These are phyloP conservation scores for Penicillium vulpinum DNA, from an alignment of 2,329 filamentous ascomycete genomes.

Conservation along the genomic window DNA sequence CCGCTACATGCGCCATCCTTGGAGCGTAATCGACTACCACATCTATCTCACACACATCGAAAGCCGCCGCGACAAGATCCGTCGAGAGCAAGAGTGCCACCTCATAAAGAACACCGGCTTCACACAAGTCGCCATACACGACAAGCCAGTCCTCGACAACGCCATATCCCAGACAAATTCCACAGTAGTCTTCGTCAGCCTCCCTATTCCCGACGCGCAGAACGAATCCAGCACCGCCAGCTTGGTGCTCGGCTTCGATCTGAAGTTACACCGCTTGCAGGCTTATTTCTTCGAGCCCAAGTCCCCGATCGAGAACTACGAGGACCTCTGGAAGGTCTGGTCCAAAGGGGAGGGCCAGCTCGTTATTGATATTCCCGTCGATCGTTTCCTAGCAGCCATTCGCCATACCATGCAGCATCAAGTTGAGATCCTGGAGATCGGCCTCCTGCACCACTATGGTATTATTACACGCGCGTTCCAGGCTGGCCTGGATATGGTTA, in stretches of 20 bases:
- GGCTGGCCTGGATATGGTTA: constrained; percentile 35
- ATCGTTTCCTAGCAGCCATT: constrained; percentile 26
- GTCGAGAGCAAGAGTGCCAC: constrained; percentile 24
- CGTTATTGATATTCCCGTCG: constrained; percentile 23
- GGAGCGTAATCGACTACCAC: constrained; percentile 35
- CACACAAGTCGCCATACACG: constrained; percentile 19
- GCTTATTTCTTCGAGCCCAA: constrained; percentile 29
- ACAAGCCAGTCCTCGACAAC: constrained; percentile 17
- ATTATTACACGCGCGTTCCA: constrained; percentile 19
- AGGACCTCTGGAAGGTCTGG: constrained; percentile 25
- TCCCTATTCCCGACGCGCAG: constrained; percentile 26
- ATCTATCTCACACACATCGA: constrained; percentile 34
- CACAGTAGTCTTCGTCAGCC: constrained; percentile 5
- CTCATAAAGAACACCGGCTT: constrained; percentile 30
- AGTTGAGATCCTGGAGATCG: constrained; percentile 19
- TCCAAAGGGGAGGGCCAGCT: constrained; percentile 15
- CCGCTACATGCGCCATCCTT: constrained; percentile 24
- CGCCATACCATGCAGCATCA: constrained; percentile 19
- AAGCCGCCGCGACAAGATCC: constrained; percentile 13
- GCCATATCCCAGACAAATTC: not conserved
- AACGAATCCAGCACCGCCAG: constrained; percentile 19
- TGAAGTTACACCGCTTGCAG: constrained; percentile 20
- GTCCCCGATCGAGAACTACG: constrained; percentile 25
- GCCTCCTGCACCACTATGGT: constrained; percentile 28
- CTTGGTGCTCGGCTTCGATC: constrained; percentile 34